phyloP scores from a whole-genome alignment of 345 rosid genomes.

The Durio zibethinus region DNA sequence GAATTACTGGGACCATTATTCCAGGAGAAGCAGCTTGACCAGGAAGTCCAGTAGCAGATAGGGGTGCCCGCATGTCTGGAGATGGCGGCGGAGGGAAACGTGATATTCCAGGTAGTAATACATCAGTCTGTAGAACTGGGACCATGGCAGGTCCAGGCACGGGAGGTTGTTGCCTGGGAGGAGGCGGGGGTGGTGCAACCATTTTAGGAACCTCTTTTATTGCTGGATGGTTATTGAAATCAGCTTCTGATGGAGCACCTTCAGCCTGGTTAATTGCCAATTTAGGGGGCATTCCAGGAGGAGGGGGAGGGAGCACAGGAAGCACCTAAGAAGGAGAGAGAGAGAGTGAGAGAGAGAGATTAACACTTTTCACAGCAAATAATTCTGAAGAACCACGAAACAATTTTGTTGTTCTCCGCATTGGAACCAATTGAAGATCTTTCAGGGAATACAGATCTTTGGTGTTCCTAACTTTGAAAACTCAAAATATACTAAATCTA shows the following conservation, averaged over 20 bases:
- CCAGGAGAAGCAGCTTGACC: constrained; percentile 57
- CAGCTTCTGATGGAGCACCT: constrained; percentile 42
- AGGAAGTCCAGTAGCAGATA: constrained; percentile 49
- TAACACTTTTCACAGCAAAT: not conserved
- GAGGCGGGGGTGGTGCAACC: constrained; percentile 89
- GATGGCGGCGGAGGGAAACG: constrained; percentile 82
- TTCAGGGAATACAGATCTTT: not conserved
- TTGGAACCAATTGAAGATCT: not conserved
- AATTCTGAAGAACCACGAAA: not conserved
- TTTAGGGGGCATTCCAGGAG: constrained; percentile 50
- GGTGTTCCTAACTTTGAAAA: not conserved
- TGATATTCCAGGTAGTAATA: constrained; percentile 65
- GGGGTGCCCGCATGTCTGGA: constrained; percentile 49
- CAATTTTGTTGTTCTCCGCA: not conserved
- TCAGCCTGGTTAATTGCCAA: constrained; percentile 45
- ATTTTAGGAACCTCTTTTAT: constrained; percentile 42
- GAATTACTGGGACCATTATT: constrained; percentile 60
- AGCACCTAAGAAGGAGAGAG: constrained; percentile 40
- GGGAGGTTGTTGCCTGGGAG: constrained; percentile 58
- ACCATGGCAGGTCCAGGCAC: constrained; percentile 45
- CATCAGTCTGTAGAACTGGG: constrained; percentile 49
- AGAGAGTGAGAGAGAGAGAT: constrained; percentile 10
- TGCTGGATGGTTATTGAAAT: constrained; percentile 37
- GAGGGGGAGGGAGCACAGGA: constrained; percentile 52
- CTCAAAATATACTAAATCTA: not conserved